These are phyloP conservation scores for Emericellopsis cladophorae DNA, from an alignment of 2,329 filamentous ascomycete genomes.

Conservation along the genomic window DNA sequence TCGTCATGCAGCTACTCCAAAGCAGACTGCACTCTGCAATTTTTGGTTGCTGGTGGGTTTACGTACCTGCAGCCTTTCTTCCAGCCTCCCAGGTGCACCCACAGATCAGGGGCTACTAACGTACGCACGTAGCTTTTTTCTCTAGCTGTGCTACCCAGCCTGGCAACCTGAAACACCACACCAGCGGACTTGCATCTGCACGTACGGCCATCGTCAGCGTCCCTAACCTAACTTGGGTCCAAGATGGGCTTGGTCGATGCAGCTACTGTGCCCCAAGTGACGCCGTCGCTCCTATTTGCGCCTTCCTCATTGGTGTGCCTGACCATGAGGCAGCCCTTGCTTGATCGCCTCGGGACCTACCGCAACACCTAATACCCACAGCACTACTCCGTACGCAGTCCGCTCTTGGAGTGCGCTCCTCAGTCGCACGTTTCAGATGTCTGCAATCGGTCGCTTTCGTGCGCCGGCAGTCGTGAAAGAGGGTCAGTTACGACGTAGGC, in stretches of 20 bases:
- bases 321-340: conserved; percentile 5
- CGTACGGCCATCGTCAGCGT: too few relatives aligned
- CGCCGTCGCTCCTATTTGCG: background rate
- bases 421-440: background rate
- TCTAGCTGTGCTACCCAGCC: background rate
- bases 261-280: background rate
- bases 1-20: too few relatives aligned
- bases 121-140: too few relatives aligned
- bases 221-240: too few relatives aligned
- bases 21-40: too few relatives aligned
- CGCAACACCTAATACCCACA: background rate
- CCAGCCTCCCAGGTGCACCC: too few relatives aligned
- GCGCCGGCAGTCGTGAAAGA: too few relatives aligned
- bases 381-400: background rate
- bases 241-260: background rate
- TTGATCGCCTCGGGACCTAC: background rate
- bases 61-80: too few relatives aligned
- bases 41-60: too few relatives aligned
- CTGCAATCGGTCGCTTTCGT: too few relatives aligned
- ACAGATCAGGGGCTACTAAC: too few relatives aligned
- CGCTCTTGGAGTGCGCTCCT: background rate
- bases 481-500: too few relatives aligned
- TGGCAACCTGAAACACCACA: conserved; percentile 1
- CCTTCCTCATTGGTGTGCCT: conserved; percentile 10
- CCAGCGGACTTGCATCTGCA: background rate